Percentiles rank a stretch among this genome's conserved stretches.
Conservation (phyloP, 2,329 filamentous ascomycete species). For the Colletotrichum sp. region DNA sequence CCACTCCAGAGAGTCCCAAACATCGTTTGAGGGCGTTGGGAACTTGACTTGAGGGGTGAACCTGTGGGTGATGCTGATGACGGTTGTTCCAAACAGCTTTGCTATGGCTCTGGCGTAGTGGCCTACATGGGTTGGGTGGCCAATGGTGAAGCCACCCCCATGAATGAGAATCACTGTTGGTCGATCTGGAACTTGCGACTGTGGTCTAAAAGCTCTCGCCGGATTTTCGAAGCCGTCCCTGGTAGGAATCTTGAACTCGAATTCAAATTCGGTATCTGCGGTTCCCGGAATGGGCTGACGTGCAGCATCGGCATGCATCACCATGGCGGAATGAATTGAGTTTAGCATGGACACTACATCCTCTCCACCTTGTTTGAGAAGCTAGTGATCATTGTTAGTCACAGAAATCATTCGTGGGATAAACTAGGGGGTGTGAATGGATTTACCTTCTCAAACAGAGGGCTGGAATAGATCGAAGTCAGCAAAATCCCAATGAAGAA, state of each 20-base stretch:
- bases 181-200: background rate
- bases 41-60: constrained; percentile 51
- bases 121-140: background rate
- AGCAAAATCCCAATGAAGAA: background rate
- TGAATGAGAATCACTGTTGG: constrained; percentile 10
- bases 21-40: constrained; percentile 45
- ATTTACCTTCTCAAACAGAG: background rate
- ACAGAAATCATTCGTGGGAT: background rate
- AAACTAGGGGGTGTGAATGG: background rate
- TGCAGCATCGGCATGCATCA: background rate
- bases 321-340: background rate
- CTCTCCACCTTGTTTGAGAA: background rate
- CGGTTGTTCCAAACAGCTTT: background rate
- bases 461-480: background rate
- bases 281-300: background rate
- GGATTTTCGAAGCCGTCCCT: constrained; percentile 1
- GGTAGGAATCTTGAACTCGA: constrained; percentile 6
- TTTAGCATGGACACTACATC: background rate
- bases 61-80: constrained; percentile 50
- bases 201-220: background rate
- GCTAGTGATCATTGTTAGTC: background rate
- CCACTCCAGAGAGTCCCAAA: constrained; percentile 36
- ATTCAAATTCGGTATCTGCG: background rate
- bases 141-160: constrained; percentile 17
- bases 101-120: background rate